Conservation (phyloP, 768 basidiomycete genomes). For the Auriscalpium vulgare region DNA sequence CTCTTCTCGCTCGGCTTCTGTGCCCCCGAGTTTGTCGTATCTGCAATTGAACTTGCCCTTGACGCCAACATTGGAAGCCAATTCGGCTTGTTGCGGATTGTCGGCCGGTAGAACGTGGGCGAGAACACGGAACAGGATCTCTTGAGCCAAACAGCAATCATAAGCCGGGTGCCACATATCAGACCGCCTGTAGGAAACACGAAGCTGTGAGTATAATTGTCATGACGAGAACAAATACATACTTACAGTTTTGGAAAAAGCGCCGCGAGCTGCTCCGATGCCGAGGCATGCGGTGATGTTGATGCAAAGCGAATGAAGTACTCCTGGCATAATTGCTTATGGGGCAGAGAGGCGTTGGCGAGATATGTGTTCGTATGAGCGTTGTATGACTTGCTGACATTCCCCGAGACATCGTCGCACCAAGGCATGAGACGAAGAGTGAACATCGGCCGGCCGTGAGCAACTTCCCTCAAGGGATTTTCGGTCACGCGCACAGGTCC, state of each 20-base stretch:
- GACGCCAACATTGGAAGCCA: too few relatives aligned
- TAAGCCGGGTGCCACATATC: background rate
- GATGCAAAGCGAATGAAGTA: conserved; percentile 26
- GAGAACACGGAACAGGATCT: too few relatives aligned
- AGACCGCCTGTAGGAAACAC: background rate
- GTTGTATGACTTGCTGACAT: conserved; percentile 29
- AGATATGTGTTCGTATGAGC: conserved; percentile 28
- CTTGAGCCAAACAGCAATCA: background rate
- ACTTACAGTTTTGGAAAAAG: conserved; percentile 5
- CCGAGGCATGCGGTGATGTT: conserved; percentile 25
- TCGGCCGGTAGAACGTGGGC: too few relatives aligned
- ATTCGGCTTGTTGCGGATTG: too few relatives aligned
- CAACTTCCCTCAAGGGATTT: conserved; percentile 7
- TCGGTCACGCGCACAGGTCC: background rate
- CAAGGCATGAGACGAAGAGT: conserved; percentile 18
- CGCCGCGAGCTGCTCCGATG: conserved; percentile 24
- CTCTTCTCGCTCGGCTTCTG: too few relatives aligned
- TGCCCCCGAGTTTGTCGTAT: too few relatives aligned
- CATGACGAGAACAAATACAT: background rate
- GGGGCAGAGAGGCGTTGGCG: conserved; percentile 22
- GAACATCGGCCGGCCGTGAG: conserved; percentile 8
- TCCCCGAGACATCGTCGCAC: conserved; percentile 28
- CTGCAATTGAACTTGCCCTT: too few relatives aligned
- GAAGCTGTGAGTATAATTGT: background rate
- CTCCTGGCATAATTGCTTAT: conserved; percentile 22